These are phyloP conservation scores for Macrolepiota albuminosa DNA, from an alignment of 768 basidiomycete species.

Conservation along the genomic window DNA sequence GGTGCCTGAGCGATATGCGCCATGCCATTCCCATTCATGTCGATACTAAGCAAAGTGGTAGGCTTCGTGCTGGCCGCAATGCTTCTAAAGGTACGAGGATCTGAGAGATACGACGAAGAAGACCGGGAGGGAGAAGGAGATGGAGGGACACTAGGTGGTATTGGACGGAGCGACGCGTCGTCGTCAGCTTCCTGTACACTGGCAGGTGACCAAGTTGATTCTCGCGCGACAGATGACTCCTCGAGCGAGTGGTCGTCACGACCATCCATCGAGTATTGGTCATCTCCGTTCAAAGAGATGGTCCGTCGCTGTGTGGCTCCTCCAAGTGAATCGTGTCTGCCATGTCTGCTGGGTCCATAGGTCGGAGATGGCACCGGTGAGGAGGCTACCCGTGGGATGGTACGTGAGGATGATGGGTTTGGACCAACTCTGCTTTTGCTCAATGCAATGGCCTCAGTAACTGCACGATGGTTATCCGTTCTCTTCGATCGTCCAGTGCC, in stretches of 20 bases:
- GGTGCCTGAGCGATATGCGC: constrained; percentile 91
- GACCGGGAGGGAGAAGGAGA: constrained; percentile 84
- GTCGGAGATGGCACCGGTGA: constrained; percentile 35
- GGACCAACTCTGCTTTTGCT: constrained; percentile 28
- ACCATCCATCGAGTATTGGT: constrained; percentile 37
- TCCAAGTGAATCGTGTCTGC: constrained; percentile 25
- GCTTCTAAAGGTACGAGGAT: constrained; percentile 77
- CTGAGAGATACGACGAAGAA: constrained; percentile 79
- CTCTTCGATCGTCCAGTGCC: constrained; percentile 61
- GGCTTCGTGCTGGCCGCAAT: constrained; percentile 90
- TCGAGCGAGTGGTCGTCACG: constrained; percentile 46
- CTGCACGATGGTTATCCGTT: constrained; percentile 30
- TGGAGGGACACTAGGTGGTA: constrained; percentile 84
- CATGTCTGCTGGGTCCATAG: constrained; percentile 22
- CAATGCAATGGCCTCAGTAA: constrained; percentile 23
- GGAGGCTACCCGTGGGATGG: constrained; percentile 36
- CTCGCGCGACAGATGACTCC: constrained; percentile 58
- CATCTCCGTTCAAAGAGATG: constrained; percentile 60
- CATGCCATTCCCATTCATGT: constrained; percentile 74
- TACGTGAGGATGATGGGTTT: constrained; percentile 23
- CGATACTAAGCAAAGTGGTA: constrained; percentile 89
- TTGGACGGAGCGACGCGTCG: constrained; percentile 85
- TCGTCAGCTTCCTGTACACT: constrained; percentile 85
- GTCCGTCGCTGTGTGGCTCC: constrained; percentile 43
- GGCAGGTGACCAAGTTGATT: constrained; percentile 77